phyloP scores from a whole-genome alignment of 352 stramenopile species.

The Phytophthora idaei region DNA sequence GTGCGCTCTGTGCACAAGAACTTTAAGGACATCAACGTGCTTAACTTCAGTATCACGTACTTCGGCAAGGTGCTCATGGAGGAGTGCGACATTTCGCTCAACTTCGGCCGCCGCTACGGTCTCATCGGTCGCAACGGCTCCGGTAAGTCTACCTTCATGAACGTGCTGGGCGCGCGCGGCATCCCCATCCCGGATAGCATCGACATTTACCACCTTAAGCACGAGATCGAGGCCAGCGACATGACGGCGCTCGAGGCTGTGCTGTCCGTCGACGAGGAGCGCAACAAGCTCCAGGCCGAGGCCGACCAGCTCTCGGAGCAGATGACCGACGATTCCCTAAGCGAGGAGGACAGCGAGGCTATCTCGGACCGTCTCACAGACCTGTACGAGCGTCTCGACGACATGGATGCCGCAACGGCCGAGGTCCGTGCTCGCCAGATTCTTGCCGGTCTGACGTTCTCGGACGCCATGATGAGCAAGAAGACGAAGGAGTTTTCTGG shows the following conservation, averaged over 20 bases:
- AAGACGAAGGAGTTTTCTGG: slow-evolving; percentile 94
- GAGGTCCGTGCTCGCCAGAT: slow-evolving; percentile 94
- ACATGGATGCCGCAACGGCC: slow-evolving; percentile 94
- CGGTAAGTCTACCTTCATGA: slow-evolving; percentile 97
- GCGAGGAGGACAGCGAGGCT: slow-evolving; percentile 82
- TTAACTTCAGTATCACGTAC: slow-evolving; percentile 97
- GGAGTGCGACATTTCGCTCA: slow-evolving; percentile 96
- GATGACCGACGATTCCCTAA: slow-evolving; percentile 88
- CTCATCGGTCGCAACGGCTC: slow-evolving; percentile 97
- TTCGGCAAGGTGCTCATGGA: slow-evolving; percentile 96
- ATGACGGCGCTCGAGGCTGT: slow-evolving; percentile 96
- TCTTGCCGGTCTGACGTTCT: slow-evolving; percentile 96
- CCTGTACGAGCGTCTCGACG: slow-evolving; percentile 95
- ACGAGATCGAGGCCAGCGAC: slow-evolving; percentile 95
- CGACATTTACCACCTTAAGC: slow-evolving; percentile 97
- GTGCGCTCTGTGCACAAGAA: slow-evolving; percentile 93
- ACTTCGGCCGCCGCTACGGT: slow-evolving; percentile 97
- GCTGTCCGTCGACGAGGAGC: slow-evolving; percentile 95
- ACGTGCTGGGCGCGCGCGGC: slow-evolving; percentile 94
- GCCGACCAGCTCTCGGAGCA: slow-evolving; percentile 92
- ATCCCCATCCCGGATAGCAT: slow-evolving; percentile 96
- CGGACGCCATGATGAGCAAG: slow-evolving; percentile 94
- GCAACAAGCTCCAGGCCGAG: slow-evolving; percentile 92
- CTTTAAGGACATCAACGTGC: slow-evolving; percentile 98
- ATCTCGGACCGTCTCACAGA: slow-evolving; percentile 94